Percentiles rank a stretch among this genome's conserved stretches.
phyloP scores from a whole-genome alignment of 2,329 filamentous ascomycete species.

The Ophiostoma perfectum region DNA sequence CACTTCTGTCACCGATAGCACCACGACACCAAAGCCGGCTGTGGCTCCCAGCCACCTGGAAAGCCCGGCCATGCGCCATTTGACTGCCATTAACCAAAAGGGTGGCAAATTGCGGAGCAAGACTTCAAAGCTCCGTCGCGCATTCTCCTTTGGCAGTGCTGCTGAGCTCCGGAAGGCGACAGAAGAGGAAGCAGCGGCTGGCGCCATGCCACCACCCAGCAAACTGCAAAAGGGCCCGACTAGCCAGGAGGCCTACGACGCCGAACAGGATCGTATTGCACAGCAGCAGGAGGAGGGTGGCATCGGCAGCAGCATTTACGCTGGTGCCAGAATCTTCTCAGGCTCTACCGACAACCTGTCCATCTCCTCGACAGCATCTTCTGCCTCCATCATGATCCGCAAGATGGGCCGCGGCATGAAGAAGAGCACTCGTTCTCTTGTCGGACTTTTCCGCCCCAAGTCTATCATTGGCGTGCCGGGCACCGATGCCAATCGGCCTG shows the following conservation, averaged over 20 bases:
- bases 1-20: not conserved
- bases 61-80: conserved; percentile 75
- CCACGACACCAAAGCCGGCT: conserved; percentile 7
- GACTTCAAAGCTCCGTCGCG: conserved; percentile 76
- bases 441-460: conserved; percentile 91
- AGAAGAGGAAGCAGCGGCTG: conserved; percentile 51
- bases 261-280: conserved; percentile 86
- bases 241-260: conserved; percentile 63
- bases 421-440: conserved; percentile 82
- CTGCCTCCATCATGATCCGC: conserved; percentile 86
- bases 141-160: conserved; percentile 94
- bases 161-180: conserved; percentile 73
- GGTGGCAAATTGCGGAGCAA: conserved; percentile 75
- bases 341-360: conserved; percentile 93
- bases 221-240: conserved; percentile 63
- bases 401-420: conserved; percentile 99
- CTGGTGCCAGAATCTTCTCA: conserved; percentile 75
- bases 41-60: conserved; percentile 36
- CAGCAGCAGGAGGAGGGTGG: conserved; percentile 88
- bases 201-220: conserved; percentile 39
- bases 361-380: conserved; percentile 83
- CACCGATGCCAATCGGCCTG: conserved; percentile 59
- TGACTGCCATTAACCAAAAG: conserved; percentile 81
- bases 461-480: conserved; percentile 75
- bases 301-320: conserved; percentile 90